phyloP scores from a whole-genome alignment of 176 grass and related monocot genomes.

The Hordeum marinum region DNA sequence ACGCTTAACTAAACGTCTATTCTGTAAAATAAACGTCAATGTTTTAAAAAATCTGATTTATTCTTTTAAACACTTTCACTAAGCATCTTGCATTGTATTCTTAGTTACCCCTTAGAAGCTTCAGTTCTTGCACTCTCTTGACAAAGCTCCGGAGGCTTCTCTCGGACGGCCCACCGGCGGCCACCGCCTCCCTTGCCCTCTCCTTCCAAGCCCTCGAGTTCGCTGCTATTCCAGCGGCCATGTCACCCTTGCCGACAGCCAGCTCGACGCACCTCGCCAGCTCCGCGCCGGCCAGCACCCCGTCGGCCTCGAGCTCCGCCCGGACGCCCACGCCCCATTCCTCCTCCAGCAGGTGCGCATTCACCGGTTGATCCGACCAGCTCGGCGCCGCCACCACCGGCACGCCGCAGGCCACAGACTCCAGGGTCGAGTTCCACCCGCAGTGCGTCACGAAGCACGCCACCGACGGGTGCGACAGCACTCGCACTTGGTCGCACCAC shows the following conservation, averaged over 20 bases:
- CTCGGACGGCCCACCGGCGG: neutral
- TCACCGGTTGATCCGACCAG: constrained; percentile 37
- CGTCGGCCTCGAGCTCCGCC: neutral
- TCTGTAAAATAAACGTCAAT: no score
- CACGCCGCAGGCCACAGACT: constrained; percentile 31
- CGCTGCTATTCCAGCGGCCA: constrained; percentile 9
- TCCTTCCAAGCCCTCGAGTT: constrained; percentile 12
- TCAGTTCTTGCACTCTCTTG: neutral
- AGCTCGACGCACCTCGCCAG: constrained; percentile 50
- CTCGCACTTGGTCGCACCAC: constrained; percentile 52
- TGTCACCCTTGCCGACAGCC: constrained; percentile 27
- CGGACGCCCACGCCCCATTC: constrained; percentile 24
- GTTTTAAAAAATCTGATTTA: no score
- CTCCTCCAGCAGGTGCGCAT: constrained; percentile 25
- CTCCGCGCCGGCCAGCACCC: constrained; percentile 25
- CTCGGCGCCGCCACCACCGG: constrained; percentile 23
- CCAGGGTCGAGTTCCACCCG: constrained; percentile 74
- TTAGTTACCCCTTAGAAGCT: neutral
- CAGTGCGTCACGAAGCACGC: constrained; percentile 62
- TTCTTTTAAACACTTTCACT: no score
- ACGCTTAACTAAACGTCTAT: no score
- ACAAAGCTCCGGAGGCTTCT: constrained; percentile 14
- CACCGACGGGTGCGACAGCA: constrained; percentile 36
- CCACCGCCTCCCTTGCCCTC: neutral
- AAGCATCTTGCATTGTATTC: no score